These are phyloP conservation scores for Hygrocybe punicea DNA, from an alignment of 768 basidiomycete genomes.

Conservation along the genomic window DNA sequence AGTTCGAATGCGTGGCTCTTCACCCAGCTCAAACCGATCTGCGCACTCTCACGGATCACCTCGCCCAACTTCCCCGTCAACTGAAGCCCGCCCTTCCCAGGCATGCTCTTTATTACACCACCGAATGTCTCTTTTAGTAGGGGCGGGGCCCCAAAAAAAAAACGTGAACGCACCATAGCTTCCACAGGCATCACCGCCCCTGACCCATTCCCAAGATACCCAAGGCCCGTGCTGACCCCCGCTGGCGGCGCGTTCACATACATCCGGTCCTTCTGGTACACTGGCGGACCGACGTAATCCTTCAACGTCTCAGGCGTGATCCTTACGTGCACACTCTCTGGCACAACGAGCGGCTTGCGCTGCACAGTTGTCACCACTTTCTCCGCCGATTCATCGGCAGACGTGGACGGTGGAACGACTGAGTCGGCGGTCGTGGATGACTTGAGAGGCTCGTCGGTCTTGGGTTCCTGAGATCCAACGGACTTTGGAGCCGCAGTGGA, in stretches of 20 bases:
- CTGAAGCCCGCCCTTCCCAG: conserved; percentile 88
- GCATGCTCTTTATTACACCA: conserved; percentile 69
- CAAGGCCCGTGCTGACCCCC: conserved; percentile 92
- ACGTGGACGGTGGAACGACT: neutral
- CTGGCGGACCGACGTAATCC: conserved; percentile 93
- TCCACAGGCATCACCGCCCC: conserved; percentile 98
- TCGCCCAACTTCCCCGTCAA: conserved; percentile 97
- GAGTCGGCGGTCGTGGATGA: conserved; percentile 7
- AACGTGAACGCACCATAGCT: conserved; percentile 62
- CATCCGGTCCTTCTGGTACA: conserved; percentile 94
- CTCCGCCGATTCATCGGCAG: conserved; percentile 24
- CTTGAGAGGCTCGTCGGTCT: conserved; percentile 34
- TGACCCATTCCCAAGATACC: conserved; percentile 93
- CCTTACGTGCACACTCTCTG: conserved; percentile 68
- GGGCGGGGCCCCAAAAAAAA: neutral
- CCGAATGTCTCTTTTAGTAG: neutral
- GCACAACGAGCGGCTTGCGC: conserved; percentile 78
- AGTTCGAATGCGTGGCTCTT: conserved; percentile 86
- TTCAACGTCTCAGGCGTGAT: conserved; percentile 87
- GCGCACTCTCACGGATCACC: conserved; percentile 94
- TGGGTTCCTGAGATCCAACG: conserved; percentile 53
- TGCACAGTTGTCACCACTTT: conserved; percentile 71
- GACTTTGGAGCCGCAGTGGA: conserved; percentile 27
- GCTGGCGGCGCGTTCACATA: conserved; percentile 78
- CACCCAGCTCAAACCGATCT: conserved; percentile 92